phyloP scores from a whole-genome alignment of 106 monocot genomes.

The Agapanthus africanus region DNA sequence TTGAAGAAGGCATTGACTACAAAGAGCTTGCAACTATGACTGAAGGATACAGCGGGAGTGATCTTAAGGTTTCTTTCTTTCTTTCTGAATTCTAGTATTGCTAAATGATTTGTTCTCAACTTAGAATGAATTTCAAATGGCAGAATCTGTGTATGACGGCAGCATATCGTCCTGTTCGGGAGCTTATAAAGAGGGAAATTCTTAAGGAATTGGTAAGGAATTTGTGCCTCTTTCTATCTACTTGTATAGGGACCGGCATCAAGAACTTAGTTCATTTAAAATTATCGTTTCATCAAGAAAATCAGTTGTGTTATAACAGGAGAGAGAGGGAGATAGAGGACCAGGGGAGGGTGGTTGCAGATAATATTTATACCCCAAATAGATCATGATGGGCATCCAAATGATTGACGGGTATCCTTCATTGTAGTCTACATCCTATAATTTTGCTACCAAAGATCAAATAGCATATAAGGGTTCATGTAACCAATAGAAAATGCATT shows the following conservation, averaged over 20 bases:
- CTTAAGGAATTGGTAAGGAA: conserved; percentile 34
- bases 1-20: conserved; percentile 29
- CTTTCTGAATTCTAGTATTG: conserved; percentile 6
- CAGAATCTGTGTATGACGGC: conserved; percentile 48
- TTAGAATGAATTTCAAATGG: background rate
- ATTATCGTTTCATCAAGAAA: too few relatives aligned
- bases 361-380: too few relatives aligned
- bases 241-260: too few relatives aligned
- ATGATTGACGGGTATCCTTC: too few relatives aligned
- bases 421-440: too few relatives aligned
- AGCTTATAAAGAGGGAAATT: conserved; percentile 44
- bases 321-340: background rate
- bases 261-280: too few relatives aligned
- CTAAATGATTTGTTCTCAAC: conserved; percentile 8
- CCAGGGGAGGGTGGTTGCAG: background rate
- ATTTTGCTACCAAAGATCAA: too few relatives aligned
- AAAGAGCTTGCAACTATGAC: conserved; percentile 51
- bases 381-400: too few relatives aligned
- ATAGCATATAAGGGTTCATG: too few relatives aligned
- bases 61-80: conserved; percentile 40
- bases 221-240: background rate
- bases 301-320: background rate
- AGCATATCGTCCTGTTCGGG: conserved; percentile 50
- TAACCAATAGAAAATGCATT: too few relatives aligned
- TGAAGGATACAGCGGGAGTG: conserved; percentile 56